Evolutionary conservation across 768 basidiomycete species (phyloP).

Genomic region (Suillus alpinus): DNA sequence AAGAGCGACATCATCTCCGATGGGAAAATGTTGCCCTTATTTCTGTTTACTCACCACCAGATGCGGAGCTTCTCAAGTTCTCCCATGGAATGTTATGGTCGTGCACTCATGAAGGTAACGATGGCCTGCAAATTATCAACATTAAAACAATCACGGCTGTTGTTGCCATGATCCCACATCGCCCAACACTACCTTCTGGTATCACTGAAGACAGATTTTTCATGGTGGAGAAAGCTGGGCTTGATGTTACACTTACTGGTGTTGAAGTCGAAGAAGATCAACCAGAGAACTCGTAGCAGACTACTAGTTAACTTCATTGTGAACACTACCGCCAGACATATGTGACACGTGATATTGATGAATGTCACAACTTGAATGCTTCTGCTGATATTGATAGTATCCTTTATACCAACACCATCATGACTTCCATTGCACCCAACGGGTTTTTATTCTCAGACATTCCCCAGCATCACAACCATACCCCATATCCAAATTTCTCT

Average conservation of each 20-base stretch:
- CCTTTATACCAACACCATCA: too few species aligned
- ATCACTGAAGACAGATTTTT: not conserved
- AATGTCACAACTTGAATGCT: too few species aligned
- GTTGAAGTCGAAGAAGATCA: not conserved
- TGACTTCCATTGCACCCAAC: too few species aligned
- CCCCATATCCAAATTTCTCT: too few species aligned
- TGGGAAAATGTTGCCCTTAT: not conserved
- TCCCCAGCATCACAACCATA: too few species aligned
- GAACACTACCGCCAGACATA: too few species aligned
- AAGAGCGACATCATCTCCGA: not conserved
- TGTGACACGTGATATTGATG: too few species aligned
- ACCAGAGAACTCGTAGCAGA: too few species aligned
- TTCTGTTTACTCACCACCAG: not conserved
- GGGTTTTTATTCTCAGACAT: too few species aligned
- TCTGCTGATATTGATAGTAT: too few species aligned
- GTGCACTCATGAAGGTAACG: not conserved
- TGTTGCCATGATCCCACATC: not conserved
- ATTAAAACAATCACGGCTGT: not conserved
- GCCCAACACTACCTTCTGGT: not conserved
- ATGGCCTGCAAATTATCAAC: not conserved
- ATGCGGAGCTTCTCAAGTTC: not conserved
- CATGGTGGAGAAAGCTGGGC: not conserved
- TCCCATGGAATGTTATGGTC: not conserved
- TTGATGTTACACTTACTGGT: not conserved
- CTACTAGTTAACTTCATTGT: too few species aligned